Conservation (phyloP, 2,329 filamentous ascomycete species). For the Neonectria ditissima region DNA sequence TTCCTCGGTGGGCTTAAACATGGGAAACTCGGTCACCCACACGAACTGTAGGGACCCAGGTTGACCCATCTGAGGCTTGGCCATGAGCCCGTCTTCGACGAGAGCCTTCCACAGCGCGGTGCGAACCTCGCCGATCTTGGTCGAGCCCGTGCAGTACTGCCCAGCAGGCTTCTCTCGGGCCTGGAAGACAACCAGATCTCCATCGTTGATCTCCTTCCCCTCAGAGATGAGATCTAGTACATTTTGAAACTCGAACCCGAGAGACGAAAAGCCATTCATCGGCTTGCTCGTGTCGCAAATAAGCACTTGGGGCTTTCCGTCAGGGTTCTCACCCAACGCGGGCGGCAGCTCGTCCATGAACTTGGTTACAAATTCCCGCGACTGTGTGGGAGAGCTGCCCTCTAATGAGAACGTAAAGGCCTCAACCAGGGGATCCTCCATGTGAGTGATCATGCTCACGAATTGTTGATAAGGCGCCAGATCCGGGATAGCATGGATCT, state of each 20-base stretch:
- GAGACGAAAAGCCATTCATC: slow-evolving; percentile 78
- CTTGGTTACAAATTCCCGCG: slow-evolving; percentile 70
- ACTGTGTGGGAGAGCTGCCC: slow-evolving; percentile 63
- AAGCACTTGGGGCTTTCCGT: slow-evolving; percentile 85
- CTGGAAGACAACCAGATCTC: slow-evolving; percentile 85
- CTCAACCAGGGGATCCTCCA: slow-evolving; percentile 78
- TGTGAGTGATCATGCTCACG: slow-evolving; percentile 77
- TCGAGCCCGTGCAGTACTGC: slow-evolving; percentile 68
- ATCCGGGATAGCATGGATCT: slow-evolving; percentile 75
- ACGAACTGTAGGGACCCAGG: slow-evolving; percentile 71
- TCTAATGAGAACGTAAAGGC: slow-evolving; percentile 75
- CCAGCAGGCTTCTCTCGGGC: slow-evolving; percentile 77
- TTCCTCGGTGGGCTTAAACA: slow-evolving; percentile 81
- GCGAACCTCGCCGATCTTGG: slow-evolving; percentile 77
- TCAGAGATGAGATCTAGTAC: slow-evolving; percentile 52
- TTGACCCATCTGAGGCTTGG: slow-evolving; percentile 52
- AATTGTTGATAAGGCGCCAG: slow-evolving; percentile 70
- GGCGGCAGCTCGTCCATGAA: slow-evolving; percentile 77
- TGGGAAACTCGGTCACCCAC: slow-evolving; percentile 92
- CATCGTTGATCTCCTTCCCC: slow-evolving; percentile 63
- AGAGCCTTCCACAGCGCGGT: slow-evolving; percentile 76
- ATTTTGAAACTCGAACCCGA: slow-evolving; percentile 76
- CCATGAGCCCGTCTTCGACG: slow-evolving; percentile 70
- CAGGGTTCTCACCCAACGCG: slow-evolving; percentile 74
- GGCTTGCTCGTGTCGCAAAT: slow-evolving; percentile 80